Base-by-base conservation (phyloP, 768 basidiomycete species). In the Russula griseocarnosa region DNA sequence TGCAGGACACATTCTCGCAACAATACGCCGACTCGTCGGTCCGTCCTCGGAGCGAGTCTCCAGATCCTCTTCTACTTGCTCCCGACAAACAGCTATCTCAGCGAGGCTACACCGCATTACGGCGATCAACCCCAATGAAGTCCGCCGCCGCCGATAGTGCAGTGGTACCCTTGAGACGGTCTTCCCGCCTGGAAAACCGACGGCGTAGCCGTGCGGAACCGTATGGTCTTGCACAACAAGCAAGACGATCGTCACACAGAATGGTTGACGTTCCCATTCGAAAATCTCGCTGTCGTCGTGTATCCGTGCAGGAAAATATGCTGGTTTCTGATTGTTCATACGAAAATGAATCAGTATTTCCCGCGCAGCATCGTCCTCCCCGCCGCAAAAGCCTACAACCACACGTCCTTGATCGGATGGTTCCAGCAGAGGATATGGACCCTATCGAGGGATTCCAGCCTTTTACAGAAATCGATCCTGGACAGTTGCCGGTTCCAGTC, bases 351-450 rank as follows among this genome's bases (percentile, higher is more conserved):
- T 47, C 46, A 11, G 18, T 34, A 28, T 50, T 4, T 11, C 38
- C 53, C 3, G 20, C 36, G 20, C 58, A 42, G 13, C 50, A 32
- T 22, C 13, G 18, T 34, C 40, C 11, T 36, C 38, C 30, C 30
- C 55, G 26, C 32, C 59, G 59, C 50, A 18, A 47, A 32, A 57
- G 55, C 34, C 50, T 46, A 11, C 63, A 52, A 26, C 30, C 42
- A 16, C 28, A 61, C 49, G 60, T 65, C 50, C 60, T 61, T 8
- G 9, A 52, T 9, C 54, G 26, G 44, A 55, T 65, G 59, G 59
- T 65, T 10, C 55, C 60, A n/a, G 64, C 56, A 5, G 64, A 65
- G 55, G 64, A 65, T 22, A 65, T 65, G 64, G 64, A 65, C 3
- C 40, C 52, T 4, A 34, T 65, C 42, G 50, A 52, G 18, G 64